Conservation (phyloP, 2,329 filamentous ascomycete species). For the Decorospora gaudefroyi region DNA sequence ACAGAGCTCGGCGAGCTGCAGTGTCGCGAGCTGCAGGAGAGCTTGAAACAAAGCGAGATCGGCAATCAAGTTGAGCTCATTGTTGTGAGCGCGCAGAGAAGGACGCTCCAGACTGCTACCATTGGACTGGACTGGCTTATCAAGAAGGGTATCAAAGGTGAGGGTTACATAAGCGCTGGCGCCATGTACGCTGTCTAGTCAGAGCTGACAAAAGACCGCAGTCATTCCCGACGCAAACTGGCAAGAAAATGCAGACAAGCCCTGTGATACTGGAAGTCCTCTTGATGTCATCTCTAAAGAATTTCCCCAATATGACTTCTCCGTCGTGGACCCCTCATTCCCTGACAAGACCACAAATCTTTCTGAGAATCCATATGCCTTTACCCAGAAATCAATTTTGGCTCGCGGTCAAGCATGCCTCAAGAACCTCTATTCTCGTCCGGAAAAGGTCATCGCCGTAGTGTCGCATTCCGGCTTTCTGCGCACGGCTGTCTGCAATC, state of each 20-base stretch:
- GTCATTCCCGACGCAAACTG: conserved; percentile 64
- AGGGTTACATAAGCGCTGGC: background rate
- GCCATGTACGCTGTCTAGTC: background rate
- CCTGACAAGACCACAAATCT: conserved; percentile 63
- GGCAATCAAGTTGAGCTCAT: conserved; percentile 58
- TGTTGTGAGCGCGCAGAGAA: conserved; percentile 66
- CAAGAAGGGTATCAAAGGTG: conserved; percentile 49
- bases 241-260: conserved; percentile 60
- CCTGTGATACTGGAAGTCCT: conserved; percentile 65
- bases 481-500: conserved; percentile 60
- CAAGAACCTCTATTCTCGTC: conserved; percentile 56
- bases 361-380: conserved; percentile 55
- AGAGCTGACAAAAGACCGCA: background rate
- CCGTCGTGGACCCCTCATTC: conserved; percentile 61
- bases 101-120: conserved; percentile 67
- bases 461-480: conserved; percentile 69
- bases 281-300: conserved; percentile 51
- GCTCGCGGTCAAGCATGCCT: conserved; percentile 60
- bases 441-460: conserved; percentile 66
- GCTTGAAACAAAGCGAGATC: conserved; percentile 45
- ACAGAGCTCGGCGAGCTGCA: conserved; percentile 51
- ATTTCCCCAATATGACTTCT: conserved; percentile 64
- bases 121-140: conserved; percentile 63
- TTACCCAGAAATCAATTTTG: conserved; percentile 59
- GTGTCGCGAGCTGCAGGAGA: conserved; percentile 48